Conservation (phyloP, 331 rosid species). For the Malus hybrid region DNA sequence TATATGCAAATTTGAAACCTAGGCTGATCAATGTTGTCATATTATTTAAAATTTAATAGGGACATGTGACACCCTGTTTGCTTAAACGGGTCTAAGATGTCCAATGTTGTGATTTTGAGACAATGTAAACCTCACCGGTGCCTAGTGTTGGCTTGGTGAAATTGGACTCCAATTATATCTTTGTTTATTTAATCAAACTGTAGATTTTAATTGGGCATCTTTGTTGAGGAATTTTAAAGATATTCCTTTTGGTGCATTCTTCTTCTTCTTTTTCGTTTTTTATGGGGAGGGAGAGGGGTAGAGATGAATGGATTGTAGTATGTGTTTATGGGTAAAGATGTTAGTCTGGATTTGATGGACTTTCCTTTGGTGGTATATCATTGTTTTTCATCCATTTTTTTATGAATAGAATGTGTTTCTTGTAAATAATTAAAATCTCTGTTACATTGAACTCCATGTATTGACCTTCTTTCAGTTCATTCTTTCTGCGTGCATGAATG, state of each 20-base stretch:
- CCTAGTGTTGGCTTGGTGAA: not conserved
- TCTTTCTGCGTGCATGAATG: not conserved
- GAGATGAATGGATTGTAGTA: too few species aligned
- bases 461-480: not conserved
- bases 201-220: not conserved
- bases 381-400: not conserved
- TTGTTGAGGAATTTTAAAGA: not conserved
- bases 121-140: not conserved
- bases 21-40: constrained; percentile 3
- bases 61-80: not conserved
- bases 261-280: not conserved
- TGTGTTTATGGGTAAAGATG: too few species aligned
- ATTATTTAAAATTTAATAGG: constrained; percentile 1
- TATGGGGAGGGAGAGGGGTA: not conserved
- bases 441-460: not conserved
- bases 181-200: not conserved
- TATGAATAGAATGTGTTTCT: not conserved
- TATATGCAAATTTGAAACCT: not conserved
- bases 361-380: not conserved
- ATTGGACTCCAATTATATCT: not conserved
- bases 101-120: not conserved
- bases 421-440: not conserved
- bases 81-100: not conserved
- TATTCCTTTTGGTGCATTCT: not conserved
- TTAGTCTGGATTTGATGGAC: not conserved